These are phyloP conservation scores for Thelonectria blattea DNA, from an alignment of 2,329 filamentous ascomycete species.

Conservation along the genomic window DNA sequence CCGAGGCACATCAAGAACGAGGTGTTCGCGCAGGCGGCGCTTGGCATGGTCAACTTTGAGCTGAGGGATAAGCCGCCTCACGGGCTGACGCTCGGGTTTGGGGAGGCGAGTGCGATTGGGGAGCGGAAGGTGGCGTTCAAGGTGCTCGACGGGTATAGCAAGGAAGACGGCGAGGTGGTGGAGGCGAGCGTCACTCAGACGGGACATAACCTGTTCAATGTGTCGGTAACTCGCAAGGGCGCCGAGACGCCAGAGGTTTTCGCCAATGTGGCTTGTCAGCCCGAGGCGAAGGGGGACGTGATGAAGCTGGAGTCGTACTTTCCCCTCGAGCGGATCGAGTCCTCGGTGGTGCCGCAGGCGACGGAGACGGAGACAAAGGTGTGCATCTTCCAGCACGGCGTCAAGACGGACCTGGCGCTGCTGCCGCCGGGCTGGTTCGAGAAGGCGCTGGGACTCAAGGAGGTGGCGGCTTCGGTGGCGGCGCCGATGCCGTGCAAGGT, in stretches of 20 bases:
- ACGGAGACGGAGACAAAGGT: constrained; percentile 64
- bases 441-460: constrained; percentile 84
- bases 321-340: constrained; percentile 77
- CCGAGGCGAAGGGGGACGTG: constrained; percentile 38
- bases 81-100: constrained; percentile 62
- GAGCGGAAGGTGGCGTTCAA: constrained; percentile 59
- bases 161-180: constrained; percentile 68
- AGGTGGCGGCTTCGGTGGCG: constrained; percentile 79
- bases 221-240: constrained; percentile 52
- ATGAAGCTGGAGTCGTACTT: constrained; percentile 65
- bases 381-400: constrained; percentile 76
- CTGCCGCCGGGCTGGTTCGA: constrained; percentile 78
- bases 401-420: constrained; percentile 64
- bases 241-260: constrained; percentile 48
- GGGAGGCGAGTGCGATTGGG: constrained; percentile 47
- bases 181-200: constrained; percentile 58
- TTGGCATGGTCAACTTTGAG: constrained; percentile 70
- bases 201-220: constrained; percentile 54
- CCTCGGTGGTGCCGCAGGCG: constrained; percentile 71
- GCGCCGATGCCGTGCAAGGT: constrained; percentile 99
- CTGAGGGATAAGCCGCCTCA: constrained; percentile 49
- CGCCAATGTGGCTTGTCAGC: constrained; percentile 53
- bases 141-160: constrained; percentile 65
- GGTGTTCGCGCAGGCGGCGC: constrained; percentile 83
- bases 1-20: constrained; percentile 68